Percentiles rank a stretch among this genome's conserved stretches.
These are phyloP conservation scores for Dacryopinax spathularia DNA, from an alignment of 768 basidiomycete species.

Conservation along the genomic window DNA sequence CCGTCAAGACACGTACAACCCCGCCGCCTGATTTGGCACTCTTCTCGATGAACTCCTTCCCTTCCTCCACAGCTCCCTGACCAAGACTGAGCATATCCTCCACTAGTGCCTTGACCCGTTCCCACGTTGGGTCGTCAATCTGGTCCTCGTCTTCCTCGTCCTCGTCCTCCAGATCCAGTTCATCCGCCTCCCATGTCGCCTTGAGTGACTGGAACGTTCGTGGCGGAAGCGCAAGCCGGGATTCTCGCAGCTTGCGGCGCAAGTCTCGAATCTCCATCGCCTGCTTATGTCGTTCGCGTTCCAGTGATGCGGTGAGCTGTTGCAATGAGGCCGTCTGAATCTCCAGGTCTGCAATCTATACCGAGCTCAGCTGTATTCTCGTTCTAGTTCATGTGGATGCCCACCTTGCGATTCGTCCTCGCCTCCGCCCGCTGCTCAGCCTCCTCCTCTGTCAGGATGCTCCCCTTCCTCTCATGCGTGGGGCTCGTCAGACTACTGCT, in stretches of 20 bases:
- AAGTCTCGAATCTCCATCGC: slow-evolving; percentile 76
- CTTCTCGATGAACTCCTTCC: not conserved
- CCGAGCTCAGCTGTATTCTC: not conserved
- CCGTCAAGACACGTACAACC: not conserved
- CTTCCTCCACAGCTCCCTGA: slow-evolving; percentile 38
- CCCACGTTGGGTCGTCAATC: slow-evolving; percentile 33
- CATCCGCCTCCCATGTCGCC: slow-evolving; percentile 30
- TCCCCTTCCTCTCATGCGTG: not conserved
- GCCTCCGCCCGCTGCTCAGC: slow-evolving; percentile 14
- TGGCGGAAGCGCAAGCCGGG: slow-evolving; percentile 63
- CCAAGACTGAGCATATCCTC: slow-evolving; percentile 48
- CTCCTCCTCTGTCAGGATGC: not conserved
- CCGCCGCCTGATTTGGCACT: not conserved
- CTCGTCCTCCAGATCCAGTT: slow-evolving; percentile 25
- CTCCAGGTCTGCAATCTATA: slow-evolving; percentile 79
- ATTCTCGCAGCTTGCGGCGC: slow-evolving; percentile 66
- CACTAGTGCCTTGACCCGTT: slow-evolving; percentile 47
- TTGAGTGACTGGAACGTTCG: slow-evolving; percentile 42
- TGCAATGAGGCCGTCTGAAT: slow-evolving; percentile 79
- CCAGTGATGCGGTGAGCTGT: slow-evolving; percentile 69
- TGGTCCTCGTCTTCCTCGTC: slow-evolving; percentile 29
- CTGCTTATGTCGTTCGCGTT: slow-evolving; percentile 65
- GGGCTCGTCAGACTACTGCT: not conserved
- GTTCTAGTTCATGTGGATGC: not conserved
- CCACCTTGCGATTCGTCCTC: slow-evolving; percentile 13